Base-by-base conservation (phyloP, 179 eudicot genomes). In the Nepenthes alata region DNA sequence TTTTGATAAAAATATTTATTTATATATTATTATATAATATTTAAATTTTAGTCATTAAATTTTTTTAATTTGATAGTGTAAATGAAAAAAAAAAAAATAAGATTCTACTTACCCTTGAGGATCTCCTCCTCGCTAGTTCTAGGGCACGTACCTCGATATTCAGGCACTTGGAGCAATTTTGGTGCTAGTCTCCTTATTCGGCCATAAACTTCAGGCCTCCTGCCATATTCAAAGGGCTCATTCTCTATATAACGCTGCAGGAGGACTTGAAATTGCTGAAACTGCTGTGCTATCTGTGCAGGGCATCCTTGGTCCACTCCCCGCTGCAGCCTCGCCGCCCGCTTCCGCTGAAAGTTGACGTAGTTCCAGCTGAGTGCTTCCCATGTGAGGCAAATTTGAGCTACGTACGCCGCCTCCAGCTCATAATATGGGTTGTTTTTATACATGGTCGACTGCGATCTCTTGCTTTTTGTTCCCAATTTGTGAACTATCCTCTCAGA, bases 301-400 rank as follows among this genome's bases (percentile, higher is more conserved):
- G 91, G 96, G 62, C 96, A 89, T 2, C 96, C 96, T 0, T 72
- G 79, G 48, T 86, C 91, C 0, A 68, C 48, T 5, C 14, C 6
- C 1, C 13, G 44, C 41, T 79, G 78, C 0, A 62, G 54, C 0
- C 75, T 80, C 0, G 87, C 74, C 14, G 72, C 81, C 67, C 72
- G 76, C 58, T 86, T 75, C 5, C 88, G 78, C 37, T 76, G 80
- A 63, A 86, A 91, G 71, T 75, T 83, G 59, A 69, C 75, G 58
- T 89, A 83, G 77, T 89, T 86, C 95, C 98, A 91, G 62, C 79
- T 89, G 0, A 91, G 77, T 38, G 98, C 95, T 70, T 91, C 98
- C 98, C 98, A 91, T 36, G 98, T 76, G 57, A 86, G 57, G 56
- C 96, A 91, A 25, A 91, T 77, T 50, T 89, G 96, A 25, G 96